Evolutionary conservation across 2,329 filamentous ascomycete genomes (phyloP).

Genomic region (Neophaeococcomyces aloes): DNA sequence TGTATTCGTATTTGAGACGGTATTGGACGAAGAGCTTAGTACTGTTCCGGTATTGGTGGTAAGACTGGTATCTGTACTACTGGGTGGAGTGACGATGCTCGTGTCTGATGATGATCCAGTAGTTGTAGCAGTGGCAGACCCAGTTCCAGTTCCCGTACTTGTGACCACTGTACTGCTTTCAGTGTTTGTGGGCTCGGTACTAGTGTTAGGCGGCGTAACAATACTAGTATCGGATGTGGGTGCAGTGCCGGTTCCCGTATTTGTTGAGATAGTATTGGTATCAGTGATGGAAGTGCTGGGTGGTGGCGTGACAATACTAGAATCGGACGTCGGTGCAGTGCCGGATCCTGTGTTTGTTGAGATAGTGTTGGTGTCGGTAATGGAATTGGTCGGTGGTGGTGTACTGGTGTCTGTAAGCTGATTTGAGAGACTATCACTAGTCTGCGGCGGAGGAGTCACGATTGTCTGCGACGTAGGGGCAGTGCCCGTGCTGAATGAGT

Average conservation of each 20-base stretch:
- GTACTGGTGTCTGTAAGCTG: conserved; percentile 13
- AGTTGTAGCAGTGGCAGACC: not conserved
- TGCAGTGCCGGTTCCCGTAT: conserved; percentile 11
- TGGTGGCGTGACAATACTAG: not conserved
- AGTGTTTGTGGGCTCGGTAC: conserved; percentile 7
- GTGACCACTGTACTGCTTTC: not conserved
- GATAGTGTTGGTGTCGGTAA: conserved; percentile 4
- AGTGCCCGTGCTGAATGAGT: no score
- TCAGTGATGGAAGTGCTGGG: conserved; percentile 16
- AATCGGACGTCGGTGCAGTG: conserved; percentile 7
- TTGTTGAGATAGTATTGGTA: conserved; percentile 16
- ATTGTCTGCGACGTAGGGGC: conserved; percentile 9
- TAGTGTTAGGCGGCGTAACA: not conserved
- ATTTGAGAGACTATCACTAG: not conserved
- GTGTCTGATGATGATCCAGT: not conserved
- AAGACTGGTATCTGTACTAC: conserved; percentile 8
- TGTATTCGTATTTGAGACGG: no score
- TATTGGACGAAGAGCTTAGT: no score
- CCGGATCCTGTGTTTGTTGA: conserved; percentile 5
- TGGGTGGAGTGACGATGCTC: not conserved
- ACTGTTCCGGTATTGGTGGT: conserved; percentile 14
- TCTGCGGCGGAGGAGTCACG: conserved; percentile 2
- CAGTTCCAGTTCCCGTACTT: not conserved
- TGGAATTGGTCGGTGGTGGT: conserved; percentile 7
- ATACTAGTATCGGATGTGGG: conserved; percentile 10